Base-by-base conservation (phyloP, 129 eudicot species). In the Lactuca sativa region DNA sequence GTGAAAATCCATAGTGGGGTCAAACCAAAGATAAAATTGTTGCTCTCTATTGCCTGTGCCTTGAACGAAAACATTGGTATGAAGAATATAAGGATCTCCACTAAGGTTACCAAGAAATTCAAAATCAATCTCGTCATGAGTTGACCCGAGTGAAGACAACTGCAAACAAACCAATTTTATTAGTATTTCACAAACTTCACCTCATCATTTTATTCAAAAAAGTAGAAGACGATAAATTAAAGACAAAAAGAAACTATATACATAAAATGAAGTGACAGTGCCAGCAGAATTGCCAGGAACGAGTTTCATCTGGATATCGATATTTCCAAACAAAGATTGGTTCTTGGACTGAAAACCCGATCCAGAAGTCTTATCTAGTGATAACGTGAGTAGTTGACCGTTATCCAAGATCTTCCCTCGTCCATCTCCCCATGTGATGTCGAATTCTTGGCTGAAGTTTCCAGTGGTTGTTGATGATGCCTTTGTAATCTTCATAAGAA, bases 21-120 rank as follows among this genome's bases (percentile, higher is more conserved):
- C 73, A 4, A 67, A 67, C 73, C 73, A 67, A 17, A 68, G 63
- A 55, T 68, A 40, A 40, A 40, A 40, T 40, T 40, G 44, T 40
- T 40, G 44, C 44, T 40, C 44, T 40, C 44, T 6, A 10, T 55
- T 37, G 34, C 73, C 73, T 68, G 17, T 12, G 3, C 73, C 73
- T 54, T 68, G 63, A 15, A 47, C 33, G 34, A 54, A 54, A 3
- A 68, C 54, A 34, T 68, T 68, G 4, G 73, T 68, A 11, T 68
- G 73, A 34, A 68, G 63, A 6, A 54, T 54, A 58, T 68, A 68
- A 18, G 73, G 64, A 9, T 68, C 73, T 36, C 73, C 73, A 68
- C 73, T 68, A 33, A 68, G 63, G 63, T 68, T 68, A 37, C 73
- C 73, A 54, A 68, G 63, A 68, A 68, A 68, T 47, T 68, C 73